Conservation (phyloP, 169 alveolate species). For the Plasmodium gaboni region DNA sequence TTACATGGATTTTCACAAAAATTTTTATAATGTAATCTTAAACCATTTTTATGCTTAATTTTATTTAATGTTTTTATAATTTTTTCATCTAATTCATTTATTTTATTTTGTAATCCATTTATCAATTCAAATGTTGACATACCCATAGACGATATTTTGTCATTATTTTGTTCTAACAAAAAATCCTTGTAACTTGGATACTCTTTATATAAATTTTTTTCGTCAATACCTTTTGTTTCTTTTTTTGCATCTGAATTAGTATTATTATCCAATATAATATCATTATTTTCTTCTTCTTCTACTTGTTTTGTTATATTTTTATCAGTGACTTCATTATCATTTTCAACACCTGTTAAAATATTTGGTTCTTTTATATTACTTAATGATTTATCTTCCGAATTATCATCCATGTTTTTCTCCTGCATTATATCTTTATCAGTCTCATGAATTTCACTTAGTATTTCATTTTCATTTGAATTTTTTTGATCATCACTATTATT, state of each 20-base stretch:
- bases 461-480: conserved; percentile 4
- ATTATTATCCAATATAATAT: background rate
- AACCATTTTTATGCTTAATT: conserved; percentile 59
- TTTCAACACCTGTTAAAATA: background rate
- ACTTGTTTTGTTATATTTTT: background rate
- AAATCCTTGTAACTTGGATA: background rate
- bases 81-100: conserved; percentile 51
- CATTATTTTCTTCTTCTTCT: background rate
- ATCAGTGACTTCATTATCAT: background rate
- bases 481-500: background rate
- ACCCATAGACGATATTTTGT: conserved; percentile 4
- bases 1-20: conserved; percentile 75
- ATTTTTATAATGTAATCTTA: conserved; percentile 63
- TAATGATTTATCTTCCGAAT: background rate
- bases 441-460: background rate
- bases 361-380: background rate
- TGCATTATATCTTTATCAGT: background rate
- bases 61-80: conserved; percentile 64
- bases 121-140: conserved; percentile 65
- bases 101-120: conserved; percentile 63
- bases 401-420: background rate
- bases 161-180: conserved; percentile 10
- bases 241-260: background rate
- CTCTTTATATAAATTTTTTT: conserved; percentile 4
- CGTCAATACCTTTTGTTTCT: conserved; percentile 5